phyloP scores from a whole-genome alignment of 2,329 filamentous ascomycete genomes.

The Seiridium cupressi region DNA sequence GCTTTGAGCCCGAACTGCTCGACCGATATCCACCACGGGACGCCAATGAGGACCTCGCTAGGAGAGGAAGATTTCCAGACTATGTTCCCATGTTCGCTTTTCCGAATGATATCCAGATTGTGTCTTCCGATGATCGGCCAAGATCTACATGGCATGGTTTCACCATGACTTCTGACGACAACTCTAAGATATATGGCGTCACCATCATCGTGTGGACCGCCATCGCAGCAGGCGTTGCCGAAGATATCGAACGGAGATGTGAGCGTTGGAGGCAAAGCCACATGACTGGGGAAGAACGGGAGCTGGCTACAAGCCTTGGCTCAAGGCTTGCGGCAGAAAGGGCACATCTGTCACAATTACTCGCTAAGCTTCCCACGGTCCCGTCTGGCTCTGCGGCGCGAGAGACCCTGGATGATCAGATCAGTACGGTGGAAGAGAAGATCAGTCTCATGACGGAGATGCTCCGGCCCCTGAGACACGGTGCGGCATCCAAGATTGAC shows the following conservation, averaged over 20 bases:
- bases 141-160: conserved; percentile 99
- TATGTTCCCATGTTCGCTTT: conserved; percentile 99
- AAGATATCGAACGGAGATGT: conserved; percentile 78
- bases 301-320: conserved; percentile 87
- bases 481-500: conserved; percentile 94
- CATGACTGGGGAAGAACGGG: conserved; percentile 88
- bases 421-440: conserved; percentile 94
- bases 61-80: conserved; percentile 86
- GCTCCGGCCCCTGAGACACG: conserved; percentile 85
- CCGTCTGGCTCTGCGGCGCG: conserved; percentile 78
- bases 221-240: conserved; percentile 75
- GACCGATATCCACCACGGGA: conserved; percentile 88
- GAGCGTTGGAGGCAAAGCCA: conserved; percentile 82
- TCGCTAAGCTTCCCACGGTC: conserved; percentile 78
- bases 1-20: conserved; percentile 93
- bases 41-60: conserved; percentile 74
- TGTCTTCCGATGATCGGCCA: conserved; percentile 90
- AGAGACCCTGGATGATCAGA: conserved; percentile 87
- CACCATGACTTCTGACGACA: conserved; percentile 93
- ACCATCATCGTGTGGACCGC: conserved; percentile 93
- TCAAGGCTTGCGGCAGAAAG: conserved; percentile 84
- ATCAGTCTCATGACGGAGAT: conserved; percentile 97
- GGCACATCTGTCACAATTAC: conserved; percentile 82
- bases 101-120: conserved; percentile 95
- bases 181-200: conserved; percentile 87